Conservation (phyloP, 208 protist genomes). For the Trypanosoma congolense region DNA sequence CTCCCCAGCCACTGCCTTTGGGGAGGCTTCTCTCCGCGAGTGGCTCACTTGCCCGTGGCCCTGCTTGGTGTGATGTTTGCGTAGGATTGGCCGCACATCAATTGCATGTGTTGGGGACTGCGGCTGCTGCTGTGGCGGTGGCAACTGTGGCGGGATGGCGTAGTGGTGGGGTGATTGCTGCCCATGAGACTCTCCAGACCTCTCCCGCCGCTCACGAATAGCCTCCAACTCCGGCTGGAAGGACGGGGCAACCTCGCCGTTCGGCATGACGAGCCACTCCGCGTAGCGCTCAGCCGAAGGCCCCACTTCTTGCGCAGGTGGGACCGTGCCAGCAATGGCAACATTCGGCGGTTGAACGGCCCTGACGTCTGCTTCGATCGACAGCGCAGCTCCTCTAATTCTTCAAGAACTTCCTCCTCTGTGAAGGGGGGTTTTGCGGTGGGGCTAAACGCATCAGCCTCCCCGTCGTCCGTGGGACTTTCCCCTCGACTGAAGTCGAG, state of each 20-base stretch:
- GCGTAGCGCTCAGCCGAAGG: background rate
- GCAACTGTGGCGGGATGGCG: background rate
- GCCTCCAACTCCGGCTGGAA: background rate
- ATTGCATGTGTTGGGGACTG: background rate
- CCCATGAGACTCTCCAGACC: background rate
- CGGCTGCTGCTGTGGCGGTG: background rate
- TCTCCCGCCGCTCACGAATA: background rate
- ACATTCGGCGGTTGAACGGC: constrained; percentile 1
- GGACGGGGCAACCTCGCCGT: background rate
- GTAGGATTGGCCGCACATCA: background rate
- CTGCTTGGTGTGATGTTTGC: background rate
- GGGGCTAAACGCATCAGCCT: too few species aligned
- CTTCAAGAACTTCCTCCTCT: constrained; percentile 1
- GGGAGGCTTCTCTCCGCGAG: too few species aligned
- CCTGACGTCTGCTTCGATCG: background rate
- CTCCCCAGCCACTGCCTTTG: too few species aligned
- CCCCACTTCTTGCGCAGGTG: background rate
- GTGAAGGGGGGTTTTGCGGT: background rate
- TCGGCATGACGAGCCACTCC: background rate
- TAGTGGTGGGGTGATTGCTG: background rate
- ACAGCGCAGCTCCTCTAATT: background rate
- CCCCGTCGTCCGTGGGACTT: background rate
- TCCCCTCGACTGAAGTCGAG: background rate
- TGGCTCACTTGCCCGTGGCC: background rate
- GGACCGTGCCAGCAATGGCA: constrained; percentile 1